Evolutionary conservation across 1,139 yeast species (phyloP).

Genomic region (Tardiomyces digboiensis): DNA sequence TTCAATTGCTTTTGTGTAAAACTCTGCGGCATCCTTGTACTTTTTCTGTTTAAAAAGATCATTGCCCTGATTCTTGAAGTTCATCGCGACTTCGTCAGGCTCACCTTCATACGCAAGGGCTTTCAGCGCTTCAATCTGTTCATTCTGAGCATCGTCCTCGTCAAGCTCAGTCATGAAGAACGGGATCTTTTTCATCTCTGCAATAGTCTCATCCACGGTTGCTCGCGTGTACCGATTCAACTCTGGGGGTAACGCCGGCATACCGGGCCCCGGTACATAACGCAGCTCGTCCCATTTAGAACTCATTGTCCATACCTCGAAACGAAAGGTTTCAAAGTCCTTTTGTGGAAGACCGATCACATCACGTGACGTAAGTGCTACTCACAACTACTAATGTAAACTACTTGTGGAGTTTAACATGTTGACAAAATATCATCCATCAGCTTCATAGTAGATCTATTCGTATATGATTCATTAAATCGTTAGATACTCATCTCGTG

Average conservation of each 20-base stretch:
- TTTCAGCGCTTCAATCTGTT: conserved; percentile 74
- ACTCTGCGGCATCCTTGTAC: conserved; percentile 66
- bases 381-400: too few species aligned
- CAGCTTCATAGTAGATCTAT: too few species aligned
- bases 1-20: conserved; percentile 72
- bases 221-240: conserved; percentile 47
- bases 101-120: conserved; percentile 95
- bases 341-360: too few species aligned
- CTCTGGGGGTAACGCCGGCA: conserved; percentile 80
- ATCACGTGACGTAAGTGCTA: too few species aligned
- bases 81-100: conserved; percentile 83
- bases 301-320: too few species aligned
- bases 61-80: conserved; percentile 90
- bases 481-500: too few species aligned
- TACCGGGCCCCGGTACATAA: conserved; percentile 67
- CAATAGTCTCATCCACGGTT: conserved; percentile 64
- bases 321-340: too few species aligned
- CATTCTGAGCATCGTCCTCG: conserved; percentile 65
- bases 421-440: too few species aligned
- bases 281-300: conserved; percentile 29
- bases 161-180: conserved; percentile 90
- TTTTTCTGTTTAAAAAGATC: conserved; percentile 67
- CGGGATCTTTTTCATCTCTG: conserved; percentile 77
- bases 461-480: too few species aligned
- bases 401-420: too few species aligned